Evolutionary conservation across 495 filamentous ascomycete genomes (phyloP).

Genomic region (Recurvomyces mirabilis): DNA sequence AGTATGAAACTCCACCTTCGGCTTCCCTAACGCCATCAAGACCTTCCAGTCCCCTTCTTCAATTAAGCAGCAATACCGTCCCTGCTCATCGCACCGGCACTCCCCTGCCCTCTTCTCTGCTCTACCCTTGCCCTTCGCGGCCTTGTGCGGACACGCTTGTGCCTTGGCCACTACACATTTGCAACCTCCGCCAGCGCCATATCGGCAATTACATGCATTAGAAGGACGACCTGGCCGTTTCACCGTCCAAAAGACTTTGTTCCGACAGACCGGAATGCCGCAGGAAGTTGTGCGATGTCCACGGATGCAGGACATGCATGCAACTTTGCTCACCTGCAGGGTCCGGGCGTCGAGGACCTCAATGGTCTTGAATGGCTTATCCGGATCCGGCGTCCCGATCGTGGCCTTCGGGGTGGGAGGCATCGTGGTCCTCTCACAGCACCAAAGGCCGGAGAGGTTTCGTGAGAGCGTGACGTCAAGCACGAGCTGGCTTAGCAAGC

Average conservation of each 20-base stretch:
- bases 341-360: conserved; percentile 19
- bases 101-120: conserved; percentile 18
- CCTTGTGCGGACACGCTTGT: conserved; percentile 16
- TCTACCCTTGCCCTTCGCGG: conserved; percentile 19
- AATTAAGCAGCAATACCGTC: conserved; percentile 17
- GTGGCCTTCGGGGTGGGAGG: too few species aligned
- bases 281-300: conserved; percentile 20
- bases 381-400: too few species aligned
- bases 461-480: too few species aligned
- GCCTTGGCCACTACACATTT: conserved; percentile 16
- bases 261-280: conserved; percentile 17
- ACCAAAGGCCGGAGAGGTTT: too few species aligned
- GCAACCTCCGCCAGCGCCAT: conserved; percentile 14
- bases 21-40: conserved; percentile 8
- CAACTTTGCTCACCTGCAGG: conserved; percentile 17
- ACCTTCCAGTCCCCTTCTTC: conserved; percentile 14
- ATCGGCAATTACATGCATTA: conserved; percentile 20
- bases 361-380: conserved; percentile 22
- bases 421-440: too few species aligned
- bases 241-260: conserved; percentile 20
- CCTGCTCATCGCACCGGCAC: conserved; percentile 20
- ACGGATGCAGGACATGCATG: conserved; percentile 21
- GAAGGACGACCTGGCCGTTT: conserved; percentile 20
- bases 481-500: too few species aligned
- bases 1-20: conserved; percentile 12